Conservation (phyloP, 768 basidiomycete genomes). For the Panaeolus cyanescens region DNA sequence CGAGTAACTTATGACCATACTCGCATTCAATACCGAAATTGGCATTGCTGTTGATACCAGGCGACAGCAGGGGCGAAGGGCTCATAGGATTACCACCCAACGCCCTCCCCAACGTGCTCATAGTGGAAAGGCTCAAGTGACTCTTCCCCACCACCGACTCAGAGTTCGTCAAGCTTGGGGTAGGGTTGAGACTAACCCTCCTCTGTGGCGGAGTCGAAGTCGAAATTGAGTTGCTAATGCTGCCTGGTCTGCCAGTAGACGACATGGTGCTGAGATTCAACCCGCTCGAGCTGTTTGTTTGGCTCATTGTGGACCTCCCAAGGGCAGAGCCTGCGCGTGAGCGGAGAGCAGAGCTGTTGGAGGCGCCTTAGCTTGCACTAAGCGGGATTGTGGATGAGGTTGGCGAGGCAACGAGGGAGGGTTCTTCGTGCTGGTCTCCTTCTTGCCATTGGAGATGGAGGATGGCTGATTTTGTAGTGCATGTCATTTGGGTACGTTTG, state of each 20-base stretch:
- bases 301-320: slow-evolving; percentile 55
- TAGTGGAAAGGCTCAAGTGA: neutral
- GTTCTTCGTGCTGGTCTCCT: slow-evolving; percentile 37
- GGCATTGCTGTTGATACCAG: slow-evolving; percentile 20
- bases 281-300: slow-evolving; percentile 34
- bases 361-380: slow-evolving; percentile 25
- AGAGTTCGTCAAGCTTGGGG: slow-evolving; percentile 3
- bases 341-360: slow-evolving; percentile 31
- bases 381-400: slow-evolving; percentile 21
- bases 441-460: slow-evolving; percentile 88
- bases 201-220: slow-evolving; percentile 5
- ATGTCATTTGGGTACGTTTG: slow-evolving; percentile 63
- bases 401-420: slow-evolving; percentile 20
- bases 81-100: slow-evolving; percentile 45
- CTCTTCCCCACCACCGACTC: slow-evolving; percentile 4
- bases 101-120: slow-evolving; percentile 42
- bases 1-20: slow-evolving; percentile 23
- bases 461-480: slow-evolving; percentile 86
- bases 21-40: slow-evolving; percentile 28
- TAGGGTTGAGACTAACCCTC: slow-evolving; percentile 9
- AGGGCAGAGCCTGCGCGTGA: slow-evolving; percentile 53
- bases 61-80: slow-evolving; percentile 32
- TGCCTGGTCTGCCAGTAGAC: slow-evolving; percentile 28
- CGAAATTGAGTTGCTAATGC: slow-evolving; percentile 11
- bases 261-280: slow-evolving; percentile 32